These are phyloP conservation scores for Fusarium mangiferae DNA, from an alignment of 2,329 filamentous ascomycete genomes.

Conservation along the genomic window DNA sequence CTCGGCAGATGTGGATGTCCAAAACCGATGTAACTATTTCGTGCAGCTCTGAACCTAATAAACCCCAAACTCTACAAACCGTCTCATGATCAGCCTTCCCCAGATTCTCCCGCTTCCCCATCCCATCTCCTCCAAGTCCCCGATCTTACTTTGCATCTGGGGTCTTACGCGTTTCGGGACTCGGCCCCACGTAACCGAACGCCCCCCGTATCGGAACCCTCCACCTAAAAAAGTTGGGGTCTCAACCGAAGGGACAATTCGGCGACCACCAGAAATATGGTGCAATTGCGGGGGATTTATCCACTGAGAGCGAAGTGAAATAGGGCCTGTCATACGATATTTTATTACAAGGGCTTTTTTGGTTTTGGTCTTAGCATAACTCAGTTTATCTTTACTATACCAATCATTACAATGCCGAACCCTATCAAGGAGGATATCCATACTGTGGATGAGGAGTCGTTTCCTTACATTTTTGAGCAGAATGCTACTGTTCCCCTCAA, in stretches of 20 bases:
- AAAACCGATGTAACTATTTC: not conserved
- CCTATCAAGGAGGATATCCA: conserved; percentile 43
- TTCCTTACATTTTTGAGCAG: conserved; percentile 31
- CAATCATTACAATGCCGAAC: conserved; percentile 43
- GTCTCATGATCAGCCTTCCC: not conserved
- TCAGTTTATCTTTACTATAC: not conserved
- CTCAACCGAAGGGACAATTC: conserved; percentile 2
- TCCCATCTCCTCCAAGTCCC: not conserved
- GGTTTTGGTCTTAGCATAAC: not conserved
- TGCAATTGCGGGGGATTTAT: not conserved
- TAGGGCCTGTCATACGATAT: not conserved
- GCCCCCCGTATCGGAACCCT: conserved; percentile 20
- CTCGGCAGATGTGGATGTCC: not conserved
- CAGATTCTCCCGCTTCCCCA: not conserved
- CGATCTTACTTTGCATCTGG: not conserved
- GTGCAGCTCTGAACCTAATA: conserved; percentile 1
- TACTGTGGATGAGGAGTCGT: conserved; percentile 39
- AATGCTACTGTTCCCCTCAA: conserved; percentile 26
- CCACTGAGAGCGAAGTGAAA: not conserved
- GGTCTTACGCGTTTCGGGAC: conserved; percentile 9
- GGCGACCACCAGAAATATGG: not conserved
- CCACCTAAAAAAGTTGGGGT: conserved; percentile 3
- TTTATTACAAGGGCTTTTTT: not conserved
- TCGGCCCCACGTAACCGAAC: conserved; percentile 28
- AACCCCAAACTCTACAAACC: not conserved